Conservation (phyloP, 805 yeast species). For the Yamadazyma paraphyllophila region DNA sequence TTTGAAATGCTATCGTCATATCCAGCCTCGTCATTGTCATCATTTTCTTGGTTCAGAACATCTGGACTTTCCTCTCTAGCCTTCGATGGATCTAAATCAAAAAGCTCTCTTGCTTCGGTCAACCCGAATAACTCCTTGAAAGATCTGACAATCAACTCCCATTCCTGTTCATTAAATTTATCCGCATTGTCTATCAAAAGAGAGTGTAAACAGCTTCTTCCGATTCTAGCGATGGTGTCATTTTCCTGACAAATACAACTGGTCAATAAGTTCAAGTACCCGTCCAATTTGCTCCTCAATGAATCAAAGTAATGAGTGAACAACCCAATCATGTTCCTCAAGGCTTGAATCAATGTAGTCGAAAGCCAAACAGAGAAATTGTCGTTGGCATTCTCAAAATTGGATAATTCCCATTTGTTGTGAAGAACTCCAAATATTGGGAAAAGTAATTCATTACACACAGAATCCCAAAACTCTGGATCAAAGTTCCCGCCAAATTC, state of each 20-base stretch:
- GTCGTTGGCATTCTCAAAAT: conserved; percentile 68
- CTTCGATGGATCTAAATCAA: conserved; percentile 54
- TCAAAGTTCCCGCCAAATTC: conserved; percentile 78
- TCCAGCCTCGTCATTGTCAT: neutral
- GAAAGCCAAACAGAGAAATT: conserved; percentile 94
- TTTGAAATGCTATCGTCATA: conserved; percentile 28
- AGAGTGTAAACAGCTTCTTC: conserved; percentile 82
- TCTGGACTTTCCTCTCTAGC: neutral
- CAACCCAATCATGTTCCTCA: conserved; percentile 80
- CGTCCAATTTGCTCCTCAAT: conserved; percentile 71
- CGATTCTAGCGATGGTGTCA: conserved; percentile 94
- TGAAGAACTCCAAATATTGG: conserved; percentile 86
- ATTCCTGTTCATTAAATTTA: conserved; percentile 63
- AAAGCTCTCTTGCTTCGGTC: conserved; percentile 85
- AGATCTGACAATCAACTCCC: conserved; percentile 68
- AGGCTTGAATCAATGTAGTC: conserved; percentile 92
- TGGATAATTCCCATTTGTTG: conserved; percentile 65
- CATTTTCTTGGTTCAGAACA: neutral
- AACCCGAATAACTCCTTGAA: conserved; percentile 69
- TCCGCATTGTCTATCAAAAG: conserved; percentile 71
- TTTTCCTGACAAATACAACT: conserved; percentile 95
- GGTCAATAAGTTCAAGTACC: conserved; percentile 71
- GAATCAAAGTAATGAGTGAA: conserved; percentile 80
- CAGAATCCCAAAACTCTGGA: conserved; percentile 74
- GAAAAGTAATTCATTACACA: conserved; percentile 76